Conservation (phyloP, 2,329 filamentous ascomycete species). For the Aureobasidium melanogenum region DNA sequence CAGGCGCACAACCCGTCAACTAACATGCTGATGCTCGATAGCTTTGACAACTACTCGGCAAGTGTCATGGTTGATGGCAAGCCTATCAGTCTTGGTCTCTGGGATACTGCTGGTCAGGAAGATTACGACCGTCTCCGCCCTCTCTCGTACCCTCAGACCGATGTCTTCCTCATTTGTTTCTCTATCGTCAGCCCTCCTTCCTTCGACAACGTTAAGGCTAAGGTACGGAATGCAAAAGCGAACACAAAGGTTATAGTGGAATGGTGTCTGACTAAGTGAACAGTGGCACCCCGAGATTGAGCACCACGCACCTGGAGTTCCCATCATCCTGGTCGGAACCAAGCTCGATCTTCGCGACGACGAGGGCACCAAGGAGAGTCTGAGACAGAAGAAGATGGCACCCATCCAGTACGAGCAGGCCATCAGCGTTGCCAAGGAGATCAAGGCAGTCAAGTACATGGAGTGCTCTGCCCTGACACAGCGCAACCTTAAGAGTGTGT, state of each 20-base stretch:
- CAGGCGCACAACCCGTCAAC: neutral
- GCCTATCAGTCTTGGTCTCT: conserved; percentile 92
- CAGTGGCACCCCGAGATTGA: conserved; percentile 98
- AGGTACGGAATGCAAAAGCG: conserved; percentile 51
- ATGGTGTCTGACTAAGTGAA: neutral
- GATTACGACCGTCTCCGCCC: conserved; percentile 97
- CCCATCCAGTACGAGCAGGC: conserved; percentile 95
- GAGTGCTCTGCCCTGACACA: conserved; percentile 97
- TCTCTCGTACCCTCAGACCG: conserved; percentile 94
- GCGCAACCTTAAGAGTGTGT: conserved; percentile 94
- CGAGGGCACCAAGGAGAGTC: conserved; percentile 66
- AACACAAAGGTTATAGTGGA: neutral
- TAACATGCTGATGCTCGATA: conserved; percentile 29
- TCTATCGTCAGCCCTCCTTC: conserved; percentile 95
- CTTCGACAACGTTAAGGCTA: conserved; percentile 97
- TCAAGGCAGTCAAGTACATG: conserved; percentile 92
- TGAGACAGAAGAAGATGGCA: conserved; percentile 89
- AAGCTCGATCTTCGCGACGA: conserved; percentile 95
- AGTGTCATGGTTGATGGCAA: conserved; percentile 99
- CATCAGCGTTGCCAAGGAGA: conserved; percentile 80
- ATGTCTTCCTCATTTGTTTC: conserved; percentile 98
- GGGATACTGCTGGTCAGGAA: conserved; percentile 98
- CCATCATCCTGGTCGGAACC: conserved; percentile 93
- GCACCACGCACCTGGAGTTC: conserved; percentile 89
- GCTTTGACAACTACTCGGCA: conserved; percentile 98